phyloP scores from a whole-genome alignment of 1,284 basidiomycete species.

The Schizophyllum commune region DNA sequence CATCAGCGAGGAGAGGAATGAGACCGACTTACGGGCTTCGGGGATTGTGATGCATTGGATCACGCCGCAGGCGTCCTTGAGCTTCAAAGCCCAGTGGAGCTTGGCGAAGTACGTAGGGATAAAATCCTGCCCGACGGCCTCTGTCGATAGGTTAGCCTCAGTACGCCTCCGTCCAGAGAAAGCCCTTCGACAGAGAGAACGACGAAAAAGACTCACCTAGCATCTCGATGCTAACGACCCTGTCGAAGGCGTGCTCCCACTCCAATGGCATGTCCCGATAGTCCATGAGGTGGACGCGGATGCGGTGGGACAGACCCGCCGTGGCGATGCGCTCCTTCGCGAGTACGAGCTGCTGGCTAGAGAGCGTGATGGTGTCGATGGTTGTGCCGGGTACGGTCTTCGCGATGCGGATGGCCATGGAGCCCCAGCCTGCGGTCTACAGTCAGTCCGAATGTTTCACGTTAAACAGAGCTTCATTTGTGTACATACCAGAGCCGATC shows the following conservation, averaged over 20 bases:
- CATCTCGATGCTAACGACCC: slow-evolving; percentile 76
- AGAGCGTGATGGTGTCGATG: slow-evolving; percentile 73
- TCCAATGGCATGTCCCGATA: slow-evolving; percentile 58
- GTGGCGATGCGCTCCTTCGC: slow-evolving; percentile 53
- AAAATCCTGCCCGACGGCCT: slow-evolving; percentile 68
- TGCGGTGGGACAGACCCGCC: slow-evolving; percentile 42
- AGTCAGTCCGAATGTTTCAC: no score
- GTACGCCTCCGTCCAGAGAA: not conserved
- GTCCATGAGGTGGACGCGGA: slow-evolving; percentile 73
- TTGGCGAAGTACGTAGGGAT: slow-evolving; percentile 58
- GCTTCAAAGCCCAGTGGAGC: slow-evolving; percentile 67
- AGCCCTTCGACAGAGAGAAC: not conserved
- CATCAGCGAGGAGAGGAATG: not conserved
- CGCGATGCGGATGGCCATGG: slow-evolving; percentile 62
- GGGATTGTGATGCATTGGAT: slow-evolving; percentile 79
- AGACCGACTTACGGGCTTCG: slow-evolving; percentile 48
- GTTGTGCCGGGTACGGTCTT: slow-evolving; percentile 44
- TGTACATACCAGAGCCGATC: slow-evolving; percentile 59
- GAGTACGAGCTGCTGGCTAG: slow-evolving; percentile 58
- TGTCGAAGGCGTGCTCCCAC: slow-evolving; percentile 62
- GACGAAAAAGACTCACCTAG: slow-evolving; percentile 21
- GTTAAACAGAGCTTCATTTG: no score
- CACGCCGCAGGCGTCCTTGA: slow-evolving; percentile 54
- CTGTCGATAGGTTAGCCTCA: slow-evolving; percentile 16
- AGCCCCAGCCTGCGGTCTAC: slow-evolving; percentile 57